These are phyloP conservation scores for Aspergillus campestris DNA, from an alignment of 495 filamentous ascomycete species.

Conservation along the genomic window DNA sequence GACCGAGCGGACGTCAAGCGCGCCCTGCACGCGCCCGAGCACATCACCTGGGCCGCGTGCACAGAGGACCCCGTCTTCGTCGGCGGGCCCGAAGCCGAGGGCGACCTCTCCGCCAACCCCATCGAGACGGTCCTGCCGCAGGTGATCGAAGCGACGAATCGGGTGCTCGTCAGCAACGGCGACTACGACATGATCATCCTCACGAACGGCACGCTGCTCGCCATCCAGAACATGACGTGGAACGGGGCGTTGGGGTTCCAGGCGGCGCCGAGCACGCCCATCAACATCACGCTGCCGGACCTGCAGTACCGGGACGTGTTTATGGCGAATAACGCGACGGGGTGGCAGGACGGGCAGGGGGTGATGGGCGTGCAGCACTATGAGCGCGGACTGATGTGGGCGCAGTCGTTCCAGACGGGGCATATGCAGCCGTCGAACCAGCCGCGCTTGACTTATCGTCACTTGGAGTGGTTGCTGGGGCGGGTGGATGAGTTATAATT, in stretches of 20 bases:
- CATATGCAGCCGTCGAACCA: slow-evolving; percentile 63
- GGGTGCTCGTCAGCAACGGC: slow-evolving; percentile 51
- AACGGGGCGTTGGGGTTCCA: slow-evolving; percentile 55
- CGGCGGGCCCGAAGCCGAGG: slow-evolving; percentile 30
- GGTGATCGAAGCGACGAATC: slow-evolving; percentile 54
- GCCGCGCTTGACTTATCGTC: slow-evolving; percentile 55
- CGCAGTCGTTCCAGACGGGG: slow-evolving; percentile 50
- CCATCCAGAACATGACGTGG: slow-evolving; percentile 65
- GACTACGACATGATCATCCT: slow-evolving; percentile 54
- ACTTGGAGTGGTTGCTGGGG: slow-evolving; percentile 61
- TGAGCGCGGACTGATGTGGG: slow-evolving; percentile 66
- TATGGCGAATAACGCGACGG: slow-evolving; percentile 17
- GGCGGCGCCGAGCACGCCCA: slow-evolving; percentile 25
- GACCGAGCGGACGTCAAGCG: slow-evolving; percentile 47
- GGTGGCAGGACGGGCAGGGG: slow-evolving; percentile 37
- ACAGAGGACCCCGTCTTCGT: slow-evolving; percentile 35
- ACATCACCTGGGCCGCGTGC: slow-evolving; percentile 38
- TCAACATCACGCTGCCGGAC: slow-evolving; percentile 30
- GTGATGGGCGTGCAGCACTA: slow-evolving; percentile 55
- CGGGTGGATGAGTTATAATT: slow-evolving; percentile 19
- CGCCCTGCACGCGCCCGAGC: slow-evolving; percentile 48
- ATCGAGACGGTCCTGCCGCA: slow-evolving; percentile 45
- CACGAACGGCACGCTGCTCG: slow-evolving; percentile 52
- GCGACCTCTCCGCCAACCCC: slow-evolving; percentile 33
- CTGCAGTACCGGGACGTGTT: slow-evolving; percentile 25